A percentile compares a stretch with the other conserved stretches of the same genome.
phyloP scores from a whole-genome alignment of 805 yeast genomes.

The Monosporozyma aerobia region DNA sequence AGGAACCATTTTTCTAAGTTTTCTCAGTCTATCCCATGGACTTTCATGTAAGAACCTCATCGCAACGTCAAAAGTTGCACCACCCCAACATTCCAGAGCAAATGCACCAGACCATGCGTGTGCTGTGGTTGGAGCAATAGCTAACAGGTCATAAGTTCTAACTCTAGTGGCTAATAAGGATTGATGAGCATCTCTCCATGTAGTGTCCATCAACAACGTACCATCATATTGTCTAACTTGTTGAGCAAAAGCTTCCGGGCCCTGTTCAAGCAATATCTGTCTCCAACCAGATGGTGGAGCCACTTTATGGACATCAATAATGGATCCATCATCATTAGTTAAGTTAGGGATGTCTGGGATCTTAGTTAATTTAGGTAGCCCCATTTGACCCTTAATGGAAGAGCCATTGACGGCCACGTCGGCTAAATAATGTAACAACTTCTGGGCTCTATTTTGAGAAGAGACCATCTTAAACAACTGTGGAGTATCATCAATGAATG shows the following conservation, averaged over 20 bases:
- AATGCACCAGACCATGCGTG: slow-evolving; percentile 84
- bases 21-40: slow-evolving; percentile 94
- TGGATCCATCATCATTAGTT: slow-evolving; percentile 51
- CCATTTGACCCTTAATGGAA: slow-evolving; percentile 90
- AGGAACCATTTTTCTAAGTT: slow-evolving; percentile 83
- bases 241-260: slow-evolving; percentile 85
- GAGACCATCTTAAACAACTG: slow-evolving; percentile 86
- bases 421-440: slow-evolving; percentile 80
- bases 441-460: slow-evolving; percentile 95
- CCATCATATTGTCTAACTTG: slow-evolving; percentile 83
- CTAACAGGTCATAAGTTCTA: slow-evolving; percentile 82
- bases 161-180: slow-evolving; percentile 95
- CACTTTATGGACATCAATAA: slow-evolving; percentile 45
- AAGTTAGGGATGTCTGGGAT: slow-evolving; percentile 71
- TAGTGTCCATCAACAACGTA: slow-evolving; percentile 91
- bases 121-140: slow-evolving; percentile 91
- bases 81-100: slow-evolving; percentile 99
- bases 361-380: slow-evolving; percentile 70
- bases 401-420: slow-evolving; percentile 95
- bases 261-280: slow-evolving; percentile 70
- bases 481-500: slow-evolving; percentile 97
- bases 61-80: slow-evolving; percentile 97
- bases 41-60: slow-evolving; percentile 98
- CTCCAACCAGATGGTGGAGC: slow-evolving; percentile 84
- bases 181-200: slow-evolving; percentile 99